Evolutionary conservation across 345 rosid species (phyloP).

Genomic region (Draba incana): DNA sequence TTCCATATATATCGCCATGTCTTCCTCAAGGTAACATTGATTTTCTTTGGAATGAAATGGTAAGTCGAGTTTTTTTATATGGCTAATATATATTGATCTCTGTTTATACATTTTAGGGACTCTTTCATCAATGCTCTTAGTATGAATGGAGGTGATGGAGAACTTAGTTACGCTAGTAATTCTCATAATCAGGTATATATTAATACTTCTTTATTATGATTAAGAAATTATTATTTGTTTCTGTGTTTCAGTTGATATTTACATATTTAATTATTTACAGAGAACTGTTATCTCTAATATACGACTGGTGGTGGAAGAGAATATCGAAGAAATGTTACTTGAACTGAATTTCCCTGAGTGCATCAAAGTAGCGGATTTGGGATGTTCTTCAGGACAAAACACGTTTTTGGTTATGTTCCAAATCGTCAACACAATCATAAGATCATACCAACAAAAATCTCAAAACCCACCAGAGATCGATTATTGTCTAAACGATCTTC

Average conservation of each 20-base stretch:
- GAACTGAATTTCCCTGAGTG: not conserved
- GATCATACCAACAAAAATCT: not conserved
- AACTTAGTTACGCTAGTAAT: no score
- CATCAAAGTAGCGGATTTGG: constrained; percentile 43
- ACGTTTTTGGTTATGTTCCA: constrained; percentile 24
- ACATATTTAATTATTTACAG: not conserved
- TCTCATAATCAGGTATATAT: not conserved
- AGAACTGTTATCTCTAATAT: not conserved
- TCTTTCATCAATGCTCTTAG: no score
- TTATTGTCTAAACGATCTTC: constrained; percentile 19
- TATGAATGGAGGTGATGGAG: no score
- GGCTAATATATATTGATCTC: no score
- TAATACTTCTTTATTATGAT: not conserved
- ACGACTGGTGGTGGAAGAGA: not conserved
- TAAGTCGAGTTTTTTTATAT: no score
- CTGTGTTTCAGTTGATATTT: not conserved
- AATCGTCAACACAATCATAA: constrained; percentile 5
- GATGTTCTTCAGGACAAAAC: constrained; percentile 52
- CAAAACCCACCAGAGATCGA: constrained; percentile 25
- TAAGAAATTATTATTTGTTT: not conserved
- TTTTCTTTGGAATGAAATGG: not conserved
- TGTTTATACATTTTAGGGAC: no score
- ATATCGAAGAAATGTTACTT: not conserved
- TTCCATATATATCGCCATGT: not conserved
- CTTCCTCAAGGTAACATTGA: not conserved